Evolutionary conservation across 352 stramenopile genomes (phyloP).

Genomic region (Pythium biforme): DNA sequence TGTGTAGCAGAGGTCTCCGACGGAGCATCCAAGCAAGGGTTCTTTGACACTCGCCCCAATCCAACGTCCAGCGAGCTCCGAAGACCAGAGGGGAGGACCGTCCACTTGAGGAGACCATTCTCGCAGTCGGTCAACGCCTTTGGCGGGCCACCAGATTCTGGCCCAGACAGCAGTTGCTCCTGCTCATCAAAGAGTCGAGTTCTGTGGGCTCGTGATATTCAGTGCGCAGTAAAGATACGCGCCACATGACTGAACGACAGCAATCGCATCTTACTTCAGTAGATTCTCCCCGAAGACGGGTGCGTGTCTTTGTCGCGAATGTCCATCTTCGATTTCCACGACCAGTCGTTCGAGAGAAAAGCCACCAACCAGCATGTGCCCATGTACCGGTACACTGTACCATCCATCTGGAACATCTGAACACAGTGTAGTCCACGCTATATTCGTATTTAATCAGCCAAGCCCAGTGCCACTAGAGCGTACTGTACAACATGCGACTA

Average conservation of each 20-base stretch:
- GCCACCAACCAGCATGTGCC: background rate
- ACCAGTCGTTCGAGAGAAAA: conserved; percentile 14
- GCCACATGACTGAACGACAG: conserved; percentile 21
- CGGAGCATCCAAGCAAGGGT: too few relatives aligned
- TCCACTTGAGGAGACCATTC: too few relatives aligned
- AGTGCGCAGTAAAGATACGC: conserved; percentile 25
- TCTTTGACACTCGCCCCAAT: too few relatives aligned
- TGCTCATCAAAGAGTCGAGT: background rate
- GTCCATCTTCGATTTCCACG: conserved; percentile 18
- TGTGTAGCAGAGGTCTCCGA: too few relatives aligned
- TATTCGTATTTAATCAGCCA: background rate
- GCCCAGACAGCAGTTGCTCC: background rate
- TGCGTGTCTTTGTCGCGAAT: conserved; percentile 24
- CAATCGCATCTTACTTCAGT: conserved; percentile 12
- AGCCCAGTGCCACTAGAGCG: background rate
- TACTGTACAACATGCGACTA: background rate
- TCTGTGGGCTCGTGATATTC: background rate
- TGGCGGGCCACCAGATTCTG: background rate
- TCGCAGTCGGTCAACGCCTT: too few relatives aligned
- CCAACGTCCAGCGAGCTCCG: too few relatives aligned
- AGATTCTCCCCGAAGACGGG: background rate
- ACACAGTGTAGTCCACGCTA: background rate
- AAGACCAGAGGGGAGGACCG: too few relatives aligned
- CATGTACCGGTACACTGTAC: background rate
- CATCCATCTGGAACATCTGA: background rate